A percentile compares a stretch with the other conserved stretches of the same genome.
phyloP scores from a whole-genome alignment of 2,329 filamentous ascomycete species.

The Monosporascus cannonballus region DNA sequence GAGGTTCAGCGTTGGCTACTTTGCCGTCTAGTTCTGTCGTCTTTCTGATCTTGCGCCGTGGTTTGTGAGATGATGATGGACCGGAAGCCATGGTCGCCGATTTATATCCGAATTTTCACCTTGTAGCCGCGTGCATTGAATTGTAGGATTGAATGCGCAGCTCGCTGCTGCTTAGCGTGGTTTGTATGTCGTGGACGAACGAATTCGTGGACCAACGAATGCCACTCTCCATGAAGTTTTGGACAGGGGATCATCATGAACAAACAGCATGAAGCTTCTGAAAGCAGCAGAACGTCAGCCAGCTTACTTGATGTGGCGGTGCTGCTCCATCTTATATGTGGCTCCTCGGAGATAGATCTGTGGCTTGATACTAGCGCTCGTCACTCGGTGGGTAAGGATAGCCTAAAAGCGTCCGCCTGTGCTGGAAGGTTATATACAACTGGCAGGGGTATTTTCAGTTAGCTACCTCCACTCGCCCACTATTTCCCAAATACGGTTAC shows the following conservation, averaged over 20 bases:
- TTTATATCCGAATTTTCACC: background rate
- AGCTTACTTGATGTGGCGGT: too few relatives aligned
- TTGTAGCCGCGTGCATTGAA: background rate
- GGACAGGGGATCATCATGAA: conserved; percentile 4
- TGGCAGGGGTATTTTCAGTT: too few relatives aligned
- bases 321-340: too few relatives aligned
- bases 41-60: conserved; percentile 53
- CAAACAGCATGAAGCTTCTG: too few relatives aligned
- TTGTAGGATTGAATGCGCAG: conserved; percentile 6
- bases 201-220: background rate
- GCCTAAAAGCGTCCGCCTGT: too few relatives aligned
- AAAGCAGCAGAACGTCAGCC: too few relatives aligned
- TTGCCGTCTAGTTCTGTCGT: conserved; percentile 33
- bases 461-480: too few relatives aligned
- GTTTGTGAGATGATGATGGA: conserved; percentile 50
- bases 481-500: too few relatives aligned
- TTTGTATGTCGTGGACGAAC: background rate
- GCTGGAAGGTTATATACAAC: too few relatives aligned
- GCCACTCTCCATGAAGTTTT: background rate
- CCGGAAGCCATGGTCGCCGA: conserved; percentile 42
- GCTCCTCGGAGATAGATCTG: too few relatives aligned
- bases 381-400: too few relatives aligned
- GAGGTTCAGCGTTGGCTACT: conserved; percentile 33
- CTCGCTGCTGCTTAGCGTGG: background rate
- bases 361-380: too few relatives aligned